Evolutionary conservation across 2,329 filamentous ascomycete genomes (phyloP), one percentile per base, ranked within the genome.

Genomic region (Exophiala xenobiotica): DNA sequence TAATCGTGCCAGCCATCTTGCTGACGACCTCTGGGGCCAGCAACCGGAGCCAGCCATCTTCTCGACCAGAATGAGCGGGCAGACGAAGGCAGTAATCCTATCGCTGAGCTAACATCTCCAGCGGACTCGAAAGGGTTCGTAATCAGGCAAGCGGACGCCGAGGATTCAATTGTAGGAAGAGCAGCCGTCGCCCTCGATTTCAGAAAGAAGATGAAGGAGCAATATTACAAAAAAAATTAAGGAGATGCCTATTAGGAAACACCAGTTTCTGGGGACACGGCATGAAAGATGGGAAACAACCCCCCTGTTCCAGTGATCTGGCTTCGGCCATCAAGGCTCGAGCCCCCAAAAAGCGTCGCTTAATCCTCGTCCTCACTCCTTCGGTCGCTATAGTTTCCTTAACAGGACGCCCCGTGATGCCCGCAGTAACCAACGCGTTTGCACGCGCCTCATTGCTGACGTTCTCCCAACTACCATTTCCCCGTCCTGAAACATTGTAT

Each of bases 51-150:
- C 18, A n/a, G 49, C 35, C 45, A 48, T 40, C 7, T n/a, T 46
- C 20, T n/a, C 18, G 27, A 35, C 9, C n/a, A 44, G 24, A 39
- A n/a, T 1, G 22, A 5, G 18, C 12, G 35, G 14, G 40, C 8
- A 46, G 24, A 38, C 18, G 14, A 26, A 41, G 24, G 42, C 4
- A 46, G 26, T 23, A 23, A 16, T 26, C 24, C 43, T 54, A 57
- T 41, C 23, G 46, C 47, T 39, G 37, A 54, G 35, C 46, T 49
- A 40, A 49, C 54, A 57, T 57, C 35, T 57, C 53, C 35, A 39
- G n/a, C 38, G 20, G 20, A 23, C 19, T 11, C 12, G 29, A 11
- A 33, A 11, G 9, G 11, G 29, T n/a, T n/a, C n/a, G n/a, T n/a
- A 35, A 3, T 35, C 38, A 20, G 19, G 38, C 9, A 20, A 20